phyloP scores from a whole-genome alignment of 2,329 filamentous ascomycete species.

The Pyricularia sp. region DNA sequence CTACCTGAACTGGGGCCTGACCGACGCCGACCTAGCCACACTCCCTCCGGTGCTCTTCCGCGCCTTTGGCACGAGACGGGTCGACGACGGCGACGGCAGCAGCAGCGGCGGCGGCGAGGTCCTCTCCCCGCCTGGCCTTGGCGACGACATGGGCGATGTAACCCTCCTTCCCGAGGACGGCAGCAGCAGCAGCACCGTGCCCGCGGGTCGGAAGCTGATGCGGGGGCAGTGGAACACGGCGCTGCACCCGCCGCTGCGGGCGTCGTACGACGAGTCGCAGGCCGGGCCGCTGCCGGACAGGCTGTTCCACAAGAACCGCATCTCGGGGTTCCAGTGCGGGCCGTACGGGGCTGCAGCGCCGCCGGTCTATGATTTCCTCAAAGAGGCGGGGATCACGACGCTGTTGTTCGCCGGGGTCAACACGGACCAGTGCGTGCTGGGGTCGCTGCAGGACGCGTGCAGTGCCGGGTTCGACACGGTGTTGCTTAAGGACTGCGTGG shows the following conservation, averaged over 20 bases:
- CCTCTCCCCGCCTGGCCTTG: slow-evolving; percentile 15
- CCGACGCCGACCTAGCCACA: slow-evolving; percentile 30
- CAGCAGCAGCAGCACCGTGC: background rate
- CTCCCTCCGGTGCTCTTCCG: slow-evolving; percentile 36
- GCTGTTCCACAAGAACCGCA: slow-evolving; percentile 42
- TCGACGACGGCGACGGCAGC: slow-evolving; percentile 14
- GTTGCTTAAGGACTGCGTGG: slow-evolving; percentile 40
- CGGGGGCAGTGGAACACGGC: slow-evolving; percentile 42
- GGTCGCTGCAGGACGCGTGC: slow-evolving; percentile 41
- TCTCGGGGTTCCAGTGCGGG: slow-evolving; percentile 42
- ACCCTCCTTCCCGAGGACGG: background rate
- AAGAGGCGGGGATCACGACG: slow-evolving; percentile 25
- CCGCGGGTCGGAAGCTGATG: slow-evolving; percentile 30
- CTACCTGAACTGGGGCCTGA: slow-evolving; percentile 46
- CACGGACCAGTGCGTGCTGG: slow-evolving; percentile 47
- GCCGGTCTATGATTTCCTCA: slow-evolving; percentile 27
- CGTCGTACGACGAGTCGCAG: background rate
- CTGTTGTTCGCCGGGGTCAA: slow-evolving; percentile 46
- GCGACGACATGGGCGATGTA: slow-evolving; percentile 15
- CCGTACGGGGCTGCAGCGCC: slow-evolving; percentile 14
- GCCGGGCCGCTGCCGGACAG: slow-evolving; percentile 26
- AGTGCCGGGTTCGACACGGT: slow-evolving; percentile 42
- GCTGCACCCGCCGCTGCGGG: slow-evolving; percentile 14
- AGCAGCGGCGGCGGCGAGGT: background rate
- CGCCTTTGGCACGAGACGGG: slow-evolving; percentile 37